A percentile compares a stretch with the other conserved stretches of the same genome.
Evolutionary conservation across 1,284 basidiomycete genomes (phyloP).

Genomic region (Earliella scabrosa): DNA sequence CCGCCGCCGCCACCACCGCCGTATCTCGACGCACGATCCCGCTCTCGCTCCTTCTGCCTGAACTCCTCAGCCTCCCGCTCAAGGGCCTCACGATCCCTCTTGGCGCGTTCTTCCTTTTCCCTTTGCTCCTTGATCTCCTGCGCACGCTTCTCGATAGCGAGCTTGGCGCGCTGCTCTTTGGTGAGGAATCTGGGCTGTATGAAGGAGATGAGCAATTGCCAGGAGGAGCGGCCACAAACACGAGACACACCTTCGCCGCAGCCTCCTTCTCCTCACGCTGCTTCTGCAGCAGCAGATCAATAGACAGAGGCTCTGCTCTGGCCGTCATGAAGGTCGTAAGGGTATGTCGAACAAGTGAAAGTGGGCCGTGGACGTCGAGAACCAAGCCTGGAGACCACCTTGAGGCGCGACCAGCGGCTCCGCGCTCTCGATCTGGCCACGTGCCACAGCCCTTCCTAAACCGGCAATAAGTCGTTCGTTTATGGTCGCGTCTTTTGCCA

Average conservation of each 20-base stretch:
- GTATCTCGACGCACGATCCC: constrained; percentile 42
- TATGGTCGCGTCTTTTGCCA: constrained; percentile 17
- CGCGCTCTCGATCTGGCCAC: constrained; percentile 4
- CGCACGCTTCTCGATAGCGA: constrained; percentile 86
- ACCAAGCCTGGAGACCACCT: background rate
- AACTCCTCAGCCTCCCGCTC: constrained; percentile 80
- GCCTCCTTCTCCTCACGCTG: constrained; percentile 89
- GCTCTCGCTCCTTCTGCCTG: constrained; percentile 47
- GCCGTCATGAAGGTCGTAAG: constrained; percentile 35
- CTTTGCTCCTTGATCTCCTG: constrained; percentile 76
- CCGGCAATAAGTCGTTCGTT: constrained; percentile 15
- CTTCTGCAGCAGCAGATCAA: constrained; percentile 84
- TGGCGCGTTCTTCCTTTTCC: constrained; percentile 60
- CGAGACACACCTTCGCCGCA: constrained; percentile 75
- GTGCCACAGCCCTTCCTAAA: constrained; percentile 15
- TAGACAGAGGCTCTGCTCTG: constrained; percentile 70
- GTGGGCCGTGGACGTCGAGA: constrained; percentile 26
- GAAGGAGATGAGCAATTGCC: background rate
- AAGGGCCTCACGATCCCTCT: constrained; percentile 64
- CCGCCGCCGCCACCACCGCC: constrained; percentile 40
- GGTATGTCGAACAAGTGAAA: background rate
- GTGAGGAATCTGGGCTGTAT: constrained; percentile 86
- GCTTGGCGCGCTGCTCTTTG: constrained; percentile 85
- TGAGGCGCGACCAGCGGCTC: background rate
- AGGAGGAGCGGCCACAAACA: no score